A percentile compares a stretch with the other conserved stretches of the same genome.
Evolutionary conservation across 164 flowering plant species (phyloP).

Genomic region (Platanus orientalis): DNA sequence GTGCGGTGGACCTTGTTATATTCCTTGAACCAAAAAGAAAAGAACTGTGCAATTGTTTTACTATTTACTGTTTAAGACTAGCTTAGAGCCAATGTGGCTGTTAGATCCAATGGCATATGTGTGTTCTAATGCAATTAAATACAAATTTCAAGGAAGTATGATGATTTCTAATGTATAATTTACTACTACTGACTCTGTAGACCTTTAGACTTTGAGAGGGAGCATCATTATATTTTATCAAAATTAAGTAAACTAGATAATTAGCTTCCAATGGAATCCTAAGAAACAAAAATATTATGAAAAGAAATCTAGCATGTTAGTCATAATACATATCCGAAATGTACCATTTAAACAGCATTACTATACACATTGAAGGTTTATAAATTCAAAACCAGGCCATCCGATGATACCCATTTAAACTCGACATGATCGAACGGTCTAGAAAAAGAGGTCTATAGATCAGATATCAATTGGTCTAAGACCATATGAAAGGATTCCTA

Average conservation of each 20-base stretch:
- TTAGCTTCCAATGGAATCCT: background rate
- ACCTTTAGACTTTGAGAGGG: background rate
- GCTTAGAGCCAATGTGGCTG: background rate
- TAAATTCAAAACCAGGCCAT: too few relatives aligned
- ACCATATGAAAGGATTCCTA: too few relatives aligned
- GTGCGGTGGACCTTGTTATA: background rate
- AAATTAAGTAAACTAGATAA: background rate
- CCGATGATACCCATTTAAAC: too few relatives aligned
- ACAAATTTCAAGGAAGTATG: background rate
- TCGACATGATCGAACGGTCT: too few relatives aligned
- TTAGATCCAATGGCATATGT: background rate
- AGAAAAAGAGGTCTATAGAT: too few relatives aligned
- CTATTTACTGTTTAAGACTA: background rate
- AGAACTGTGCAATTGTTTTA: background rate
- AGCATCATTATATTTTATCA: background rate
- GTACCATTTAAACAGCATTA: too few relatives aligned
- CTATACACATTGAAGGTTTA: too few relatives aligned
- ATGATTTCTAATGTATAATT: background rate
- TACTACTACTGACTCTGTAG: background rate
- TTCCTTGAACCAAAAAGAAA: background rate
- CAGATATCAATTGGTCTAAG: too few relatives aligned
- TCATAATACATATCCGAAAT: too few relatives aligned
- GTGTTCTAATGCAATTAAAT: background rate
- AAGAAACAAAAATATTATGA: background rate
- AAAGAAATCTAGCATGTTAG: too few relatives aligned